phyloP scores from a whole-genome alignment of 1,139 yeast species.

The Blastobotrys capitulatus region DNA sequence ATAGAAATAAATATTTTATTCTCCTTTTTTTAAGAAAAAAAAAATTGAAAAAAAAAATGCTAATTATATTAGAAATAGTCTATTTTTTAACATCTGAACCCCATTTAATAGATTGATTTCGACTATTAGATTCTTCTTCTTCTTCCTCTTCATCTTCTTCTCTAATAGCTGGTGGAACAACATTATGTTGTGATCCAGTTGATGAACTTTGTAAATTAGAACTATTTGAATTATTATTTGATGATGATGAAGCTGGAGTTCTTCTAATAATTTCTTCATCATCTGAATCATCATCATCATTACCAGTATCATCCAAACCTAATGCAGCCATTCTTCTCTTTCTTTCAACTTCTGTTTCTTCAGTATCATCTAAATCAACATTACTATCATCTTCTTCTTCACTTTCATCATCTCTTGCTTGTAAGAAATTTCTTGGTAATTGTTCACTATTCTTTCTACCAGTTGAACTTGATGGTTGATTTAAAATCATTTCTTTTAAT shows the following conservation, averaged over 20 bases:
- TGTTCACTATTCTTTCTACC: background rate
- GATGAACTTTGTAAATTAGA: background rate
- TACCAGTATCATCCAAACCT: conserved; percentile 49
- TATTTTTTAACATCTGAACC: conserved; percentile 18
- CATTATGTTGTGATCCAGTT: background rate
- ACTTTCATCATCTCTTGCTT: conserved; percentile 13
- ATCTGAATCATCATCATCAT: conserved; percentile 24
- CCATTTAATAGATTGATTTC: conserved; percentile 17
- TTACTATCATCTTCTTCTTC: conserved; percentile 15
- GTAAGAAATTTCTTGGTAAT: conserved; percentile 21
- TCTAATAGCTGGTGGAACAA: conserved; percentile 10
- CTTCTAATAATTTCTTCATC: conserved; percentile 19
- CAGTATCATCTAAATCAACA: conserved; percentile 26
- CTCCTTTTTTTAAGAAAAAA: too few species aligned
- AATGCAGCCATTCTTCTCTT: conserved; percentile 77
- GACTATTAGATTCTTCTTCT: conserved; percentile 5
- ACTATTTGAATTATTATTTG: background rate
- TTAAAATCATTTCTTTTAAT: conserved; percentile 22
- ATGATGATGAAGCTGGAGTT: background rate
- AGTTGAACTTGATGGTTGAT: conserved; percentile 1
- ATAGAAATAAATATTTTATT: too few species aligned
- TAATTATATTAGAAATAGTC: background rate
- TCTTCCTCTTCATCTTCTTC: conserved; percentile 23
- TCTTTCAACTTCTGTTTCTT: conserved; percentile 49
- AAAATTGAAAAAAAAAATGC: too few species aligned